phyloP scores from a whole-genome alignment of 805 yeast species.

The Saturnispora bothae region DNA sequence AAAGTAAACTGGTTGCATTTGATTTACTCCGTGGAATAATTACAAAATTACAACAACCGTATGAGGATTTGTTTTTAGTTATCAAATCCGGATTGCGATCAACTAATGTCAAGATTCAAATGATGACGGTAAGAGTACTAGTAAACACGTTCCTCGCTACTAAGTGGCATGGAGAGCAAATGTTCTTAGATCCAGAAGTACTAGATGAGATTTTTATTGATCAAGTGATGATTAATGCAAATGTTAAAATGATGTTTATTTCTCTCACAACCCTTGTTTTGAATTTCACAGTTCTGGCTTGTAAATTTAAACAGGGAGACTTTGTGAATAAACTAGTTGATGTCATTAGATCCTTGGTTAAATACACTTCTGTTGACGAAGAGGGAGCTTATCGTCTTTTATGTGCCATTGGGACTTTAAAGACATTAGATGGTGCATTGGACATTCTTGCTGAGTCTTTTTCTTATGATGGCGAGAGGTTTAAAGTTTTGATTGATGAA shows the following conservation, averaged over 20 bases:
- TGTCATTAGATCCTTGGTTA: constrained; percentile 6
- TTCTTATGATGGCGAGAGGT: constrained; percentile 15
- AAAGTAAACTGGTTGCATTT: constrained; percentile 42
- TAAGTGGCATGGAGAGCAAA: constrained; percentile 37
- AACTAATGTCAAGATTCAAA: constrained; percentile 27
- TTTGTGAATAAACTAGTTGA: constrained; percentile 10
- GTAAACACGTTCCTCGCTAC: constrained; percentile 41
- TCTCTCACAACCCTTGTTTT: constrained; percentile 40
- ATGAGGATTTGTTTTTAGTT: constrained; percentile 30
- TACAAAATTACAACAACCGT: constrained; percentile 29
- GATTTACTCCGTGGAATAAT: constrained; percentile 50
- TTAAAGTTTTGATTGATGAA: constrained; percentile 17
- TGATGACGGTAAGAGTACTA: constrained; percentile 49
- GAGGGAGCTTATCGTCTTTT: constrained; percentile 62
- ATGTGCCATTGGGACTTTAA: constrained; percentile 54
- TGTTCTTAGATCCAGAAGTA: constrained; percentile 33
- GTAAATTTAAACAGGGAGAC: constrained; percentile 20
- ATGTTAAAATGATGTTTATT: constrained; percentile 24
- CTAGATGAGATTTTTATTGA: constrained; percentile 28
- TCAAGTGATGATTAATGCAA: constrained; percentile 15
- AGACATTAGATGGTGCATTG: constrained; percentile 20
- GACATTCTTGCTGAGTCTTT: too few relatives aligned
- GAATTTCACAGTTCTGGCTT: constrained; percentile 35
- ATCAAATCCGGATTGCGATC: constrained; percentile 33
- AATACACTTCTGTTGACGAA: constrained; percentile 26